Percentiles rank a stretch among this genome's conserved stretches.
These are phyloP conservation scores for Globisporangium echinulatum DNA, from an alignment of 352 stramenopile genomes.

Conservation along the genomic window DNA sequence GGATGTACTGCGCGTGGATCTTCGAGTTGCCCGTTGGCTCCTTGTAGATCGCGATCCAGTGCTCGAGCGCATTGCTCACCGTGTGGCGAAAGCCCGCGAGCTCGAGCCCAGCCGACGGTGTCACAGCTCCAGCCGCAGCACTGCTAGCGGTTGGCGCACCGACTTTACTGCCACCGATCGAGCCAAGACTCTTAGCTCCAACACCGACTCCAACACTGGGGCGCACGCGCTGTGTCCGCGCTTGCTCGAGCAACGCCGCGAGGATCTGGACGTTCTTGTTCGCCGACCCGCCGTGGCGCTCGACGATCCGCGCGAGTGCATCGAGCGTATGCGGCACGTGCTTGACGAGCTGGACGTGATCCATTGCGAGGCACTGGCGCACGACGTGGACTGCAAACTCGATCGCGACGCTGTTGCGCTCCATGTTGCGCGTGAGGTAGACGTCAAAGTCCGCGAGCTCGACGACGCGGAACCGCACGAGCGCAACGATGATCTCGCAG, in stretches of 20 bases:
- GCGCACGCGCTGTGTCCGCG: slow-evolving; percentile 37
- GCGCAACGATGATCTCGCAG: slow-evolving; percentile 92
- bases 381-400: slow-evolving; percentile 97
- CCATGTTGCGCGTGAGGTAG: slow-evolving; percentile 94
- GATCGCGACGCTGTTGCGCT: slow-evolving; percentile 93
- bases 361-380: slow-evolving; percentile 86
- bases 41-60: slow-evolving; percentile 97
- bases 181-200: slow-evolving; percentile 37
- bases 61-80: slow-evolving; percentile 91
- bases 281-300: slow-evolving; percentile 62
- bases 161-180: slow-evolving; percentile 25
- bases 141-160: neutral
- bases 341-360: slow-evolving; percentile 87
- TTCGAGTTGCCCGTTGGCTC: slow-evolving; percentile 92
- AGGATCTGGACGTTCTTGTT: slow-evolving; percentile 88
- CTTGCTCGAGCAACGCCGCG: slow-evolving; percentile 70
- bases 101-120: slow-evolving; percentile 24
- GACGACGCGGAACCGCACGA: slow-evolving; percentile 94
- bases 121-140: neutral
- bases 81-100: slow-evolving; percentile 81
- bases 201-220: too few relatives aligned
- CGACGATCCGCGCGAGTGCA: slow-evolving; percentile 79
- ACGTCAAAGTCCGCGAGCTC: slow-evolving; percentile 91
- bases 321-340: slow-evolving; percentile 94
- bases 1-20: slow-evolving; percentile 94